Evolutionary conservation across 179 eudicot species (phyloP).

Genomic region (Corrigiola litoralis): DNA sequence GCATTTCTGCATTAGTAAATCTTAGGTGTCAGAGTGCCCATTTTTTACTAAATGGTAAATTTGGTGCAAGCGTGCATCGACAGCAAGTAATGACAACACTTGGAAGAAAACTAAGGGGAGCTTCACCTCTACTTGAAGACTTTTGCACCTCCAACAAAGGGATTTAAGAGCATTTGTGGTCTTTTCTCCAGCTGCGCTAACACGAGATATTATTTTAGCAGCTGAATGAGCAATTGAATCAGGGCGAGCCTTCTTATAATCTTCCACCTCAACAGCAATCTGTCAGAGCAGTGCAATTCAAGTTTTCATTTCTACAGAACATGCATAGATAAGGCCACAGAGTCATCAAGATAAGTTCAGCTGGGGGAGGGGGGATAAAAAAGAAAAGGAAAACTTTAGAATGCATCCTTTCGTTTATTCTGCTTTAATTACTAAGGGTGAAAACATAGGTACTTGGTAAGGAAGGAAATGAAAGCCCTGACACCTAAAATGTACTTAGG

Average conservation of each 20-base stretch:
- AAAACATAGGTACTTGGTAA: too few relatives aligned
- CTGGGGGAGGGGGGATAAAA: too few relatives aligned
- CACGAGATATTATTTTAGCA: slow-evolving; percentile 76
- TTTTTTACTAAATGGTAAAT: not conserved
- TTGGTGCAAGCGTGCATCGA: not conserved
- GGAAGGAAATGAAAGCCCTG: too few relatives aligned
- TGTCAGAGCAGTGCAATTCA: slow-evolving; percentile 29
- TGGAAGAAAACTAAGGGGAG: slow-evolving; percentile 5
- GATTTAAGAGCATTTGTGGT: slow-evolving; percentile 79
- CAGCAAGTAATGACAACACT: not conserved
- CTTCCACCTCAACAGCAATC: slow-evolving; percentile 75
- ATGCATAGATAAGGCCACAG: not conserved
- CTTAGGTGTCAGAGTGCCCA: too few relatives aligned
- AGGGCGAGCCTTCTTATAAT: slow-evolving; percentile 68
- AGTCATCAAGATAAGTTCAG: too few relatives aligned
- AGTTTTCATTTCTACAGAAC: not conserved
- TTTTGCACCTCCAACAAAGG: slow-evolving; percentile 91
- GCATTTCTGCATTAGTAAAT: too few relatives aligned
- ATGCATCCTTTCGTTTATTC: too few relatives aligned
- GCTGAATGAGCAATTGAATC: slow-evolving; percentile 97
- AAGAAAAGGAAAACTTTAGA: too few relatives aligned
- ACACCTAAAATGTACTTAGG: too few relatives aligned
- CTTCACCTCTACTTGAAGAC: slow-evolving; percentile 84
- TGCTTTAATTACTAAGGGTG: too few relatives aligned
- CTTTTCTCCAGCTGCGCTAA: slow-evolving; percentile 91